Evolutionary conservation across 805 yeast genomes (phyloP), one percentile per base, ranked within the genome.

Genomic region (Candida silvicultrix): DNA sequence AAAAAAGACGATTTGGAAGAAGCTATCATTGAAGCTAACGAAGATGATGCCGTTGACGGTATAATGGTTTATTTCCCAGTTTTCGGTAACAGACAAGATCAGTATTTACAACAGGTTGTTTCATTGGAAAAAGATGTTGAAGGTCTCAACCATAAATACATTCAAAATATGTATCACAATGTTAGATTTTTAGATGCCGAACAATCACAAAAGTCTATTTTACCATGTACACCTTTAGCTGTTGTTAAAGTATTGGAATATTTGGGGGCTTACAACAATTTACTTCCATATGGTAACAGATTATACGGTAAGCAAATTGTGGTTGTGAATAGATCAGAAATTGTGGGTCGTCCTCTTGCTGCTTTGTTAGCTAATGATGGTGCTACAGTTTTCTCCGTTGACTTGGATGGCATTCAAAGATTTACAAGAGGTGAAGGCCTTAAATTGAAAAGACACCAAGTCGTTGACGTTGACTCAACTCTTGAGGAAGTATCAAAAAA

Each of bases 1-100:
- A 78, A 77, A 54, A 89, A 86, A 62, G 96, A 94, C 54, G 84
- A 82, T 31, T 73, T 94, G 49, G 99, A 94, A 64, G 89, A 83
- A 54, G 82, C 80, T 29, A 80, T 94, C 49, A 77, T 89, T 41
- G 80, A 77, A 38, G 97, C 98, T 48, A 94, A 94, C 63, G 70
- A 72, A 25, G 92, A 90, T 59, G 78, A 75, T 45, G 55, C 63
- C 1, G 87, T 92, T 36, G 83, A 89, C 61, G 99, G 98, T 21
- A 94, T 94, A 54, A 89, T 94, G 86, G 92, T 94, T 15, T 94
- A 94, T 65, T 94, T 92, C 77, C 99, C 99, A 0, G 98, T 94
- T 2, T 94, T 88, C 66, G 97, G 96, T 3, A 87, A 88, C 61
- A 79, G 87, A 48, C 98, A 94, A 67, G 99, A 94, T 66, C 96